Evolutionary conservation across 306 rosid species (phyloP).

Genomic region (Spatholobus suberectus): DNA sequence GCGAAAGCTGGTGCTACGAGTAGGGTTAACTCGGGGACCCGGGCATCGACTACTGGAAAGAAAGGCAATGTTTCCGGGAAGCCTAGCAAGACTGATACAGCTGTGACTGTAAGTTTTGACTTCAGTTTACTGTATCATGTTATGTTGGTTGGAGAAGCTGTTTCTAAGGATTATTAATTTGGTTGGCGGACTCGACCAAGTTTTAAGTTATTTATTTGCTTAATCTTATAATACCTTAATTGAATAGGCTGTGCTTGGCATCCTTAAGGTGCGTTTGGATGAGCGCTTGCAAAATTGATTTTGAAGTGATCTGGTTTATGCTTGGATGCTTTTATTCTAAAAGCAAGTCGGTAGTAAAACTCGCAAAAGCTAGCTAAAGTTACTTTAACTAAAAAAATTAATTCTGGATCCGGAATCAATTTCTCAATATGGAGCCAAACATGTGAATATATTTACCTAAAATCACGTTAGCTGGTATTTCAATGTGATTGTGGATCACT

Average conservation of each 20-base stretch:
- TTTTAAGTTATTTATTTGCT: not conserved
- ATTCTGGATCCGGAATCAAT: not conserved
- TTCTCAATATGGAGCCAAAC: not conserved
- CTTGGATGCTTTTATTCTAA: not conserved
- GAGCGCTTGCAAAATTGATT: not conserved
- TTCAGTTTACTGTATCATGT: slow-evolving; percentile 12
- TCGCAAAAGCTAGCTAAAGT: not conserved
- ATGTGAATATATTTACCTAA: not conserved
- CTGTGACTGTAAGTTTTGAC: slow-evolving; percentile 67
- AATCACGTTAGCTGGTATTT: not conserved
- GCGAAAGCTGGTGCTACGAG: slow-evolving; percentile 66
- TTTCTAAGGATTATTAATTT: slow-evolving; percentile 6
- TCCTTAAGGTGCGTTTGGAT: not conserved
- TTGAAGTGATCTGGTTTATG: not conserved
- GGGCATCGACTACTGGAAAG: slow-evolving; percentile 69
- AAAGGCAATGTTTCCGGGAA: slow-evolving; percentile 68
- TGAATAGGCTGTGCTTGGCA: not conserved
- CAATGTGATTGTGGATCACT: not conserved
- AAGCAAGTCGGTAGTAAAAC: not conserved
- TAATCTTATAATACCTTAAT: not conserved
- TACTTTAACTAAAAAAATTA: not conserved
- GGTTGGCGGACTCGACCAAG: slow-evolving; percentile 2
- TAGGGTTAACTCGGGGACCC: slow-evolving; percentile 63
- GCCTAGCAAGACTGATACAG: slow-evolving; percentile 66
- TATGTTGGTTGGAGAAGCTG: not conserved